Conservation (phyloP, 2,329 filamentous ascomycete species). For the Thyridium curvatum region DNA sequence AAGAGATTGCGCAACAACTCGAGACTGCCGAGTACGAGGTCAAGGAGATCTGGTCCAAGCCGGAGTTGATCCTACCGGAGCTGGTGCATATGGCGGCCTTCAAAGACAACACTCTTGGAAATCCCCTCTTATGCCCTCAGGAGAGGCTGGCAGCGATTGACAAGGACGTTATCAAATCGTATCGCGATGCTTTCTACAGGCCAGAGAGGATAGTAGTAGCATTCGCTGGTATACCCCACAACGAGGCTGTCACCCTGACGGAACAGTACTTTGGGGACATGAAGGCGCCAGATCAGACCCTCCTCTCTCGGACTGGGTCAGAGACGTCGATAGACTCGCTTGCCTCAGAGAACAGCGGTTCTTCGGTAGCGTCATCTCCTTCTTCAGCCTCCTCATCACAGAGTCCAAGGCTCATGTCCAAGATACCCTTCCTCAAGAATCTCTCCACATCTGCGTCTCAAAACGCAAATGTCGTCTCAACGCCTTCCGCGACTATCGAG, state of each 20-base stretch:
- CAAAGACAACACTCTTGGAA: constrained; percentile 92
- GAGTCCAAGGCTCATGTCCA: constrained; percentile 59
- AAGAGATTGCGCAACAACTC: constrained; percentile 81
- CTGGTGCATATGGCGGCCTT: constrained; percentile 92
- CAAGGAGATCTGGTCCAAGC: constrained; percentile 94
- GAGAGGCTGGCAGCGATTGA: constrained; percentile 75
- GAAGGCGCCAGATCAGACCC: constrained; percentile 46
- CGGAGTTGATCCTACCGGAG: constrained; percentile 91
- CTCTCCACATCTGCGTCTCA: constrained; percentile 68
- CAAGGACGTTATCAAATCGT: constrained; percentile 65
- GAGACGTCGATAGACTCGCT: constrained; percentile 46
- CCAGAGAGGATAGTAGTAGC: constrained; percentile 92
- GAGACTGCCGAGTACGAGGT: constrained; percentile 94
- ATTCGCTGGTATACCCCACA: constrained; percentile 85
- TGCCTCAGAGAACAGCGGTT: constrained; percentile 23
- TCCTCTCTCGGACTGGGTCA: constrained; percentile 48
- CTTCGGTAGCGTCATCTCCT: constrained; percentile 23
- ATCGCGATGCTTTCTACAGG: constrained; percentile 76
- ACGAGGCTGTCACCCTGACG: constrained; percentile 70
- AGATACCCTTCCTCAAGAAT: constrained; percentile 76
- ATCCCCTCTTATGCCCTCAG: constrained; percentile 84
- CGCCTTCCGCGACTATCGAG: constrained; percentile 31
- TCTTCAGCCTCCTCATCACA: constrained; percentile 22
- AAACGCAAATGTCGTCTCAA: constrained; percentile 49
- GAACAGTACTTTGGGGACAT: constrained; percentile 91